Evolutionary conservation across 1,139 yeast species (phyloP).

Genomic region (Debaryomyces robertsiae): DNA sequence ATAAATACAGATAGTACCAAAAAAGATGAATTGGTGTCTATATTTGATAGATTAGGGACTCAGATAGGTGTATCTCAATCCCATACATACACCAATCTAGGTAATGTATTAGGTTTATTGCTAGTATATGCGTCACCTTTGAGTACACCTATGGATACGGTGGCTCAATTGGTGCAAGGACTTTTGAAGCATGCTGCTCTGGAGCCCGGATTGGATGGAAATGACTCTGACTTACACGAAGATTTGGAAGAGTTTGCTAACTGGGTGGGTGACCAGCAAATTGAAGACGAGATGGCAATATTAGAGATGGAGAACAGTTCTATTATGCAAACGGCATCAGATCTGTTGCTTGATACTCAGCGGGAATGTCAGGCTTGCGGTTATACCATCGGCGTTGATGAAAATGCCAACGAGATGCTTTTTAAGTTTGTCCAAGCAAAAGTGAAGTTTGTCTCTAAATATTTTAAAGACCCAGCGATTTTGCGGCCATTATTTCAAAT

Average conservation of each 20-base stretch:
- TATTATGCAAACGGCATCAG: constrained; percentile 20
- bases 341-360: constrained; percentile 14
- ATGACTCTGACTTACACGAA: constrained; percentile 14
- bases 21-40: constrained; percentile 1
- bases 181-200: constrained; percentile 8
- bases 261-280: constrained; percentile 7
- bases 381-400: constrained; percentile 7
- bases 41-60: constrained; percentile 5
- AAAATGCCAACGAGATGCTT: constrained; percentile 13
- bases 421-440: constrained; percentile 30
- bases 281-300: constrained; percentile 12
- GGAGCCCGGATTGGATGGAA: not conserved
- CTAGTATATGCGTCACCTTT: constrained; percentile 20
- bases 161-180: constrained; percentile 15
- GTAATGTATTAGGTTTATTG: constrained; percentile 18
- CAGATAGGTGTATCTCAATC: constrained; percentile 1
- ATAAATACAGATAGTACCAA: not conserved
- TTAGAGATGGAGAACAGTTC: constrained; percentile 11
- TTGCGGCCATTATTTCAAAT: constrained; percentile 21
- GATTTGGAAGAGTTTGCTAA: constrained; percentile 30
- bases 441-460: constrained; percentile 24
- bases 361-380: constrained; percentile 7
- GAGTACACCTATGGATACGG: constrained; percentile 12
- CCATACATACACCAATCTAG: constrained; percentile 8
- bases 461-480: constrained; percentile 20